Evolutionary conservation across 2,329 filamentous ascomycete species (phyloP), one percentile per base, ranked within the genome.

Genomic region (Phyllosticta ampelicida): DNA sequence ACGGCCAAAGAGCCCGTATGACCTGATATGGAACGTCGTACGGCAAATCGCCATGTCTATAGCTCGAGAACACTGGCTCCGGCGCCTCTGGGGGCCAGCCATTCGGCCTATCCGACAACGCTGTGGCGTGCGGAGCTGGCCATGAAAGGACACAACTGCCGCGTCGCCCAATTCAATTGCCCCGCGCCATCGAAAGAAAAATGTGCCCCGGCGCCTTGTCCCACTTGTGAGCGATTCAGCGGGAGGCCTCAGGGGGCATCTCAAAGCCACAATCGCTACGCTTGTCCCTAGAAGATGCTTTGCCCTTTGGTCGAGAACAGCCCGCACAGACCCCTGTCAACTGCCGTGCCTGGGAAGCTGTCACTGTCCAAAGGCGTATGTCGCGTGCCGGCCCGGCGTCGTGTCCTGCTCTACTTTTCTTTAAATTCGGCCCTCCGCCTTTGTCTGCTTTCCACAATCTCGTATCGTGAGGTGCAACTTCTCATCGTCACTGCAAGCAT

Each of bases 21-120:
- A 51, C 55, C 51, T 53, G 55, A 53, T 30, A 51, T 50, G 55
- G 55, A 57, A 57, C 50, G 55, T 57, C n/a, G 55, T 23, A 57
- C 55, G 55, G 30, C 49, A 26, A 30, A 20, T 51, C 9, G 19
- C 49, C 49, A 44, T 44, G 16, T 44, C 36, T 28, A 10, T 54
- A 6, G 53, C 30, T 44, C 53, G 28, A 48, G 36, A 44, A 28
- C 9, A 51, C n/a, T 16, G 36, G 36, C 36, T 44, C 36, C 5
- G 21, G 49, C 49, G 21, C 53, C 30, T 21, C 29, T 29, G 30
- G 29, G 9, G n/a, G 23, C 48, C 36, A 28, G 23, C 4, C 5
- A n/a, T 21, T 56, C 49, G 54, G 54, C 55, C 44, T 52, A 28
- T 19, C 55, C 55, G 55, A 48, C 48, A 5, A 19, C 11, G 19